Percentiles rank a stretch among this genome's conserved stretches.
These are phyloP conservation scores for Solanum paucissectum DNA, from an alignment of 257 asterid species.

Conservation along the genomic window DNA sequence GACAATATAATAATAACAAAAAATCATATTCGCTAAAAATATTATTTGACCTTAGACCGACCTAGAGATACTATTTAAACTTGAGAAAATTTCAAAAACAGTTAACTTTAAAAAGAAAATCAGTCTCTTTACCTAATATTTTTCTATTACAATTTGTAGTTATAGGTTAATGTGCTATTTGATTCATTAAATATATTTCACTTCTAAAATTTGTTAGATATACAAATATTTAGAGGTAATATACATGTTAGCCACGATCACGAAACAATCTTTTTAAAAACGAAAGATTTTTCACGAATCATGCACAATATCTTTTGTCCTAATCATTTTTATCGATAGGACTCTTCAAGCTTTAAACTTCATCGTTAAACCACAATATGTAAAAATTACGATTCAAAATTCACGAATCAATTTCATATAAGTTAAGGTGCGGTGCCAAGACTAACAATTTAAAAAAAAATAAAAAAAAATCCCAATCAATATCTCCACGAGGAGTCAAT, in stretches of 20 bases:
- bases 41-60: background rate
- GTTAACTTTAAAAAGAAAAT: background rate
- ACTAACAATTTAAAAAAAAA: background rate
- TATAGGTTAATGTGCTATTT: background rate
- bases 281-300: background rate
- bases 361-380: background rate
- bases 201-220: background rate
- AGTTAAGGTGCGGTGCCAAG: background rate
- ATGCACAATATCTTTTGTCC: background rate
- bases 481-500: background rate
- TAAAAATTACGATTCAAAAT: too few relatives aligned
- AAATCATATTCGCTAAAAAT: too few relatives aligned
- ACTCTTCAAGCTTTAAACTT: background rate
- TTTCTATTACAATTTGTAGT: background rate
- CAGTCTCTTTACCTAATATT: background rate
- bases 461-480: background rate
- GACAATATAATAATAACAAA: background rate
- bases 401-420: background rate
- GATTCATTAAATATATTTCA: background rate
- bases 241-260: too few relatives aligned
- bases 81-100: background rate
- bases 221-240: background rate
- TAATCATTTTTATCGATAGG: background rate
- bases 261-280: too few relatives aligned
- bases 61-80: background rate